Base-by-base conservation (phyloP, 2,329 filamentous ascomycete species). In the Ascochyta pisi region DNA sequence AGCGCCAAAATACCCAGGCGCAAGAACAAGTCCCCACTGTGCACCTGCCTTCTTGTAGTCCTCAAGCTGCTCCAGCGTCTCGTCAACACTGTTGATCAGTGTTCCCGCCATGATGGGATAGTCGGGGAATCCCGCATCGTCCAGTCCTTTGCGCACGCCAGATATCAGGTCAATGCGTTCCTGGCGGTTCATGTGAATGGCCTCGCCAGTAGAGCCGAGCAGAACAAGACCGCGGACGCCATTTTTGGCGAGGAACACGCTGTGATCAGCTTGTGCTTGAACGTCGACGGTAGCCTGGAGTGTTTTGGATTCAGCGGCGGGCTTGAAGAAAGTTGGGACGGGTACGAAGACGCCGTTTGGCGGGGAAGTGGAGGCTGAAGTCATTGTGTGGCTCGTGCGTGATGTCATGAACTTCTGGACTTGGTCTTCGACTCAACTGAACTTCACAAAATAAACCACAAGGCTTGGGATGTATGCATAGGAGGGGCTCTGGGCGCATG, bases 271-370 rank as follows among this genome's bases (percentile, higher is more conserved):
- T 66, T 89, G 86, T 0, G 85, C 81, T 42, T 82, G 77, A 55
- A 86, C 74, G 64, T 89, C 86, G 46, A 88, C 76, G 6, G 81
- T 77, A 24, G 84, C 76, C 42, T 82, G 79, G 41, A 80, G 70
- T 6, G 78, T 63, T 42, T 79, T 74, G 56, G 79, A 81, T 43
- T 77, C 69, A 27, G 79, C 69, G 37, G 77, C 73, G 68, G 78
- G 64, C 74, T 85, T 81, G 78, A 87, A 89, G 78, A 89, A 89
- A 45, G 86, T 89, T 6, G 86, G 86, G 39, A 86, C 81, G 39
- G 73, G 72, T 12, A 76, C 73, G 65, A 74, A 74, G 59, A 75
- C 72, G 60, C 73, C 73, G 6, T 71, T 71, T n/a, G 73, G 71
- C 34, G 54, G 54, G 54, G 54, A 49, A 49, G 40, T 49, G 13